Evolutionary conservation across 1,139 yeast species (phyloP).

Genomic region (Protomyces inundatus): DNA sequence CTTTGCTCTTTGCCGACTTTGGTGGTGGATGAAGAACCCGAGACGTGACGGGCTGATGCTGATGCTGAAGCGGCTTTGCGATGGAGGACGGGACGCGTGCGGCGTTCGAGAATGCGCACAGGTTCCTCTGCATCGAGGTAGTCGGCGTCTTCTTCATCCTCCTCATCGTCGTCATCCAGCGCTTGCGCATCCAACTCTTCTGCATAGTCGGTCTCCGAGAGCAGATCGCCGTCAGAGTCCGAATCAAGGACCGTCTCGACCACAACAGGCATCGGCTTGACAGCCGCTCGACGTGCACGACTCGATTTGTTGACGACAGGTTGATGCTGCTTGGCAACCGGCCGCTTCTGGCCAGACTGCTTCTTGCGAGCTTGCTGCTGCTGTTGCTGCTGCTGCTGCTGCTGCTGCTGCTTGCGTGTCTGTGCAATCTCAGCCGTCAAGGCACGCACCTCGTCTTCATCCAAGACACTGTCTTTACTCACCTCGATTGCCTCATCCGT

Average conservation of each 20-base stretch:
- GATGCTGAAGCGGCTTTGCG: background rate
- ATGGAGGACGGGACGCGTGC: background rate
- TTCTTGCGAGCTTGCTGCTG: background rate
- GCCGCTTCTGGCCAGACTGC: background rate
- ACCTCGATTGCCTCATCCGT: conserved; percentile 22
- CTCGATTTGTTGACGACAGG: too few relatives aligned
- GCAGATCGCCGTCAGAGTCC: background rate
- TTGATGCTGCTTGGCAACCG: background rate
- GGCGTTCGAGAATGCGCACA: background rate
- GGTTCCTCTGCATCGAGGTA: background rate
- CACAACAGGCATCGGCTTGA: background rate
- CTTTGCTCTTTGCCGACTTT: background rate
- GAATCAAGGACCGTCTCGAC: background rate
- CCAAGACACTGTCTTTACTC: conserved; percentile 5
- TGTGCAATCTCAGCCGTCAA: conserved; percentile 7
- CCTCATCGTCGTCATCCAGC: background rate
- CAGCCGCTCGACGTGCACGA: background rate
- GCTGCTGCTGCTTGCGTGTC: conserved; percentile 1
- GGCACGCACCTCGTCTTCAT: conserved; percentile 14
- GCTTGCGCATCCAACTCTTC: background rate
- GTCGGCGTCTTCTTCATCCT: background rate
- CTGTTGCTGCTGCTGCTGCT: background rate
- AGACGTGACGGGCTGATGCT: too few relatives aligned
- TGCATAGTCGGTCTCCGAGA: background rate
- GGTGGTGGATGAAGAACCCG: background rate